Evolutionary conservation across 768 basidiomycete species (phyloP).

Genomic region (Gymnopilus junonius): DNA sequence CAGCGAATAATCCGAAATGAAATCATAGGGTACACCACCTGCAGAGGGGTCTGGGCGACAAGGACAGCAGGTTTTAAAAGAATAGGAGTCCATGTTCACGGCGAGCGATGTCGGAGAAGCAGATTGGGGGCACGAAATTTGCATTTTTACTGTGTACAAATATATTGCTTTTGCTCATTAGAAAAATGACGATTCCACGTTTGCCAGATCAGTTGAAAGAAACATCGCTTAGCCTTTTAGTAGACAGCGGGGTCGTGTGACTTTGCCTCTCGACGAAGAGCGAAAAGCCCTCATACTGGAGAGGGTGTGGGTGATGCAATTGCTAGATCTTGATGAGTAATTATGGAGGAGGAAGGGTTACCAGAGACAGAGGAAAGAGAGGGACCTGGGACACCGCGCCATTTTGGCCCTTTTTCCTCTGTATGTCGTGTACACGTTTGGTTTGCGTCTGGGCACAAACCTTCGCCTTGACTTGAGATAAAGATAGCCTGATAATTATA

Average conservation of each 20-base stretch:
- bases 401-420: conserved; percentile 1
- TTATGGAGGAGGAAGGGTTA: background rate
- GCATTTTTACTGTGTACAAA: background rate
- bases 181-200: background rate
- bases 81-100: background rate
- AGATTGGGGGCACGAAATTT: background rate
- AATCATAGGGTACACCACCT: background rate
- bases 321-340: background rate
- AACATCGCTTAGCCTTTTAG: background rate
- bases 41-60: background rate
- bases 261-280: conserved; percentile 8
- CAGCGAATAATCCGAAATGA: background rate
- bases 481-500: background rate
- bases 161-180: background rate
- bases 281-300: conserved; percentile 12
- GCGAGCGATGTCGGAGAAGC: background rate
- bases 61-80: background rate
- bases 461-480: background rate
- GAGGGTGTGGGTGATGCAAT: background rate
- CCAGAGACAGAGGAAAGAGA: background rate
- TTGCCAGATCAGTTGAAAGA: background rate
- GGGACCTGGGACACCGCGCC: conserved; percentile 14
- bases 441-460: background rate
- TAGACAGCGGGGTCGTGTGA: conserved; percentile 17
- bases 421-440: background rate